These are phyloP conservation scores for Sphagnum contortum DNA, from an alignment of 225 moss, liverwort and hornwort genomes.

Conservation along the genomic window DNA sequence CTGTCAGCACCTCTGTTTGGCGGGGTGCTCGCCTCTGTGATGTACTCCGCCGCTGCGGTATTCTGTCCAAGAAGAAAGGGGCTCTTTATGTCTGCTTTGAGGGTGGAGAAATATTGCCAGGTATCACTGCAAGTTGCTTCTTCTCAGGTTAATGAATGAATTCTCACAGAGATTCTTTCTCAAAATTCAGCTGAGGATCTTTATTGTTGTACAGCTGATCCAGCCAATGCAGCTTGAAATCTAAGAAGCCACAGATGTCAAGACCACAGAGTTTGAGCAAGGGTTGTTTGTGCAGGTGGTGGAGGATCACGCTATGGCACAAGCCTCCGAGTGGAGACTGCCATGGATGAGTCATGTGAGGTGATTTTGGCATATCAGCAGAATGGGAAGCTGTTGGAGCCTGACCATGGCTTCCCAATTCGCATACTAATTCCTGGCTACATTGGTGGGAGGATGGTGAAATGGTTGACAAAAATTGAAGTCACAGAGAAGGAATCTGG, in stretches of 20 bases:
- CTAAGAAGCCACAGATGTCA: too few relatives aligned
- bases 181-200: too few relatives aligned
- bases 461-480: constrained; percentile 76
- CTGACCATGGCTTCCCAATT: constrained; percentile 86
- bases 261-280: too few relatives aligned
- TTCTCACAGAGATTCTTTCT: too few relatives aligned
- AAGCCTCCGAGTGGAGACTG: constrained; percentile 49
- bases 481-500: constrained; percentile 66
- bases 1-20: constrained; percentile 77
- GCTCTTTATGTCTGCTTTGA: constrained; percentile 81
- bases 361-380: constrained; percentile 74
- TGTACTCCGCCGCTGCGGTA: constrained; percentile 66
- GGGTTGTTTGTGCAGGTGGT: constrained; percentile 11
- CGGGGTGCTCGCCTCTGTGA: constrained; percentile 69
- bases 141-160: too few relatives aligned
- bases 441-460: constrained; percentile 98
- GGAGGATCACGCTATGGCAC: constrained; percentile 77
- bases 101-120: constrained; percentile 74
- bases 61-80: constrained; percentile 48
- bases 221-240: too few relatives aligned
- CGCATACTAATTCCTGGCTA: constrained; percentile 76
- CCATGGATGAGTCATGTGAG: constrained; percentile 58
- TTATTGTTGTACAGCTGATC: too few relatives aligned
- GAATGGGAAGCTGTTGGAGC: constrained; percentile 59
- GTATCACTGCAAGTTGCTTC: constrained; percentile 12